A percentile compares a stretch with the other conserved stretches of the same genome.
These are phyloP conservation scores for Wickerhamomyces bisporus DNA, from an alignment of 805 yeast species.

Conservation along the genomic window DNA sequence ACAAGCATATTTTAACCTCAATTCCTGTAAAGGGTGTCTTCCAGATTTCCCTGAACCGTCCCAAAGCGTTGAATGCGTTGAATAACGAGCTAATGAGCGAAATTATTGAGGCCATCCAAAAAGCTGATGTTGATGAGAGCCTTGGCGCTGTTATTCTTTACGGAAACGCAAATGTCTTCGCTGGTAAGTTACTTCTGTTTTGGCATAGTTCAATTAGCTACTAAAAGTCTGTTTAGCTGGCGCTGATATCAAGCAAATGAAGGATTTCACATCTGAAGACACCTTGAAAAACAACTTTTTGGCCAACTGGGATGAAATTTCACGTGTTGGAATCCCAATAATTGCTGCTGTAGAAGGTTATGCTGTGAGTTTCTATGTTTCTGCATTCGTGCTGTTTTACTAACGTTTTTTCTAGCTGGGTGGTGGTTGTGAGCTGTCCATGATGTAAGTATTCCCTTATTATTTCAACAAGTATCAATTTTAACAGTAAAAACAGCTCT, in stretches of 20 bases:
- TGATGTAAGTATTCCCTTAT: no score
- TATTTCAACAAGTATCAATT: no score
- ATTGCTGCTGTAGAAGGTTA: slow-evolving; percentile 51
- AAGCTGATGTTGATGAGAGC: slow-evolving; percentile 23
- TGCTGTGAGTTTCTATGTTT: no score
- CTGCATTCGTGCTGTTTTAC: no score
- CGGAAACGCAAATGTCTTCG: slow-evolving; percentile 42
- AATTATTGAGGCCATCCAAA: slow-evolving; percentile 15
- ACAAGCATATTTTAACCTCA: slow-evolving; percentile 17
- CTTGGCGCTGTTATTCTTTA: slow-evolving; percentile 46
- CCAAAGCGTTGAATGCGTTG: slow-evolving; percentile 24
- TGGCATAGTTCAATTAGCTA: no score
- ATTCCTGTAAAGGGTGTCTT: slow-evolving; percentile 21
- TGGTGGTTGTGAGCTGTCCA: slow-evolving; percentile 53
- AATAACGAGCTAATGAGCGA: slow-evolving; percentile 15
- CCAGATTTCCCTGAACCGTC: slow-evolving; percentile 23
- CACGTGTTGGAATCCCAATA: slow-evolving; percentile 39
- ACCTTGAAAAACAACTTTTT: slow-evolving; percentile 32
- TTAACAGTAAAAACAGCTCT: no score
- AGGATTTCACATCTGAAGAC: slow-evolving; percentile 30
- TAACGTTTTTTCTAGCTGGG: no score
- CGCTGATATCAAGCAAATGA: slow-evolving; percentile 51
- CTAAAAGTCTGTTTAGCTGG: no score
- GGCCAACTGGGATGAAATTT: slow-evolving; percentile 35
- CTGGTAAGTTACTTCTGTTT: no score